Conservation (phyloP, 2,329 filamentous ascomycete genomes). For the Aspergillus fructus region DNA sequence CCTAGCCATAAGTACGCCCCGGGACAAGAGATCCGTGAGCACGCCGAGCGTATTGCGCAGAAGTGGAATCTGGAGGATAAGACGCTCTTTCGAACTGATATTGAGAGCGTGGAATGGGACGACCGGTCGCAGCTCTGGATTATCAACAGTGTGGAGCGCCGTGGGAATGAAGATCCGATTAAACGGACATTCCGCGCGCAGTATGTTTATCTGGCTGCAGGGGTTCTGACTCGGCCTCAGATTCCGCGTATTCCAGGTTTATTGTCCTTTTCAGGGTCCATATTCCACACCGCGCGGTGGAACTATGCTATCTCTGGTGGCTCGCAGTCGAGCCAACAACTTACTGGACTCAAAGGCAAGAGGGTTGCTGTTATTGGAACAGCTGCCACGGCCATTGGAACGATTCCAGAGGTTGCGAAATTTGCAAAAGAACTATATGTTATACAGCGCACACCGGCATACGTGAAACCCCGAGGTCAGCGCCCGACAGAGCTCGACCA, state of each 20-base stretch:
- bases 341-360: background rate
- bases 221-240: background rate
- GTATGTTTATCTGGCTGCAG: background rate
- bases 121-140: background rate
- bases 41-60: slow-evolving; percentile 10
- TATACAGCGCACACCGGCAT: background rate
- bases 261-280: background rate
- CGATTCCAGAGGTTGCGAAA: background rate
- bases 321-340: background rate
- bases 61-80: background rate
- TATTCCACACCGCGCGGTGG: background rate
- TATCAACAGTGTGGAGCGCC: background rate
- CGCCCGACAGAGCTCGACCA: background rate
- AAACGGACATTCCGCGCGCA: background rate
- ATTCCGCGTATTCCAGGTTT: background rate
- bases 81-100: background rate
- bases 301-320: background rate
- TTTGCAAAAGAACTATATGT: background rate
- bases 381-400: background rate
- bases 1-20: slow-evolving; percentile 9
- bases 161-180: background rate
- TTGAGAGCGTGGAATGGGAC: background rate
- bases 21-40: slow-evolving; percentile 10
- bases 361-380: background rate
- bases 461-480: background rate